Base-by-base conservation (phyloP, 1,284 basidiomycete genomes). In the Clitocybe nebularis region DNA sequence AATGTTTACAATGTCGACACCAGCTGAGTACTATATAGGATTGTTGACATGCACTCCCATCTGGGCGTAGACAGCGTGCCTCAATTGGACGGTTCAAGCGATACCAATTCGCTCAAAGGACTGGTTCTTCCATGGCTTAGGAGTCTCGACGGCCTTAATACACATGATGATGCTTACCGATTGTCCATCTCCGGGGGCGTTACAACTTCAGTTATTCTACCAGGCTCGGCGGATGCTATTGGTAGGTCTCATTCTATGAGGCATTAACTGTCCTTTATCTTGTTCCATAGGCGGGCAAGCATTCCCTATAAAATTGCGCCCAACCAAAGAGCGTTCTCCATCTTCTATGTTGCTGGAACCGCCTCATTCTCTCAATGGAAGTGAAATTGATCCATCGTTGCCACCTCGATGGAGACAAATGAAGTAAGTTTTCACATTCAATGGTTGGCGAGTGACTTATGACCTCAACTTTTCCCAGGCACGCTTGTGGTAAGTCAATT, bases 1-100 rank as follows among this genome's bases (percentile, higher is more conserved):
- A 21, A 23, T 48, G 9, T 5, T 35, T 37, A 7, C 4, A 22
- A 4, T 34, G 7, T 13, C 11, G 16, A 17, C 4, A n/a, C 16
- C 41, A 17, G 5, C 14, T 34, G 34, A 17, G 21, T 39, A 10
- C 24, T 39, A 10, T 23, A 13, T 25, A 79, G 78, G 6, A 78
- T 84, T 39, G 75, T 89, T 26, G 84, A 89, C 55, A 66, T 88
- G 48, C 87, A 92, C 60, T 85, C 84, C 3, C 89, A 92, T 54
- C 58, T 89, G 14, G 88, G 85, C 3, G 72, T 88, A 3, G 69
- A 76, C 47, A 71, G 79, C 34, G 56, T 72, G 0, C 87, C 88
- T 0, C 54, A 43, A 0, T 66, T 87, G 2, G 51, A 46, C 1
- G 83, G 81, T 21, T 57, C 74, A 1, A 52, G 55, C 16, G 79